A percentile compares a stretch with the other conserved stretches of the same genome.
Conservation (phyloP, 2,329 filamentous ascomycete genomes). For the Periglandula ipomoeae region DNA sequence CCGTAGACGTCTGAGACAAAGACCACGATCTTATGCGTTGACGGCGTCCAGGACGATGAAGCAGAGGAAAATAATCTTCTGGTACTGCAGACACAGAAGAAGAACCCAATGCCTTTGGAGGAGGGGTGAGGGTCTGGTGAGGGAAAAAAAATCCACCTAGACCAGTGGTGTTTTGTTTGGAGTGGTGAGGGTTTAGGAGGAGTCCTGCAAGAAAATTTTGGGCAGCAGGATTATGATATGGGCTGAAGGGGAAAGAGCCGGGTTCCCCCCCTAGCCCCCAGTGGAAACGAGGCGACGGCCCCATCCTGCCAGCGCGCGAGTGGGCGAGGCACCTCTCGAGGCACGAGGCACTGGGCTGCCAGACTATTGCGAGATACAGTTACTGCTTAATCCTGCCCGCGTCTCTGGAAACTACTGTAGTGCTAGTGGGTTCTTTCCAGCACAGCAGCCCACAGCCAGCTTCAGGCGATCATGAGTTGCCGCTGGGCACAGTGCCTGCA, state of each 20-base stretch:
- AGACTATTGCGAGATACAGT: no score
- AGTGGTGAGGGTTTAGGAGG: slow-evolving; percentile 28
- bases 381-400: no score
- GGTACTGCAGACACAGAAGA: slow-evolving; percentile 23
- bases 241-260: slow-evolving; percentile 21
- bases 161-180: slow-evolving; percentile 20
- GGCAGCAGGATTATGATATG: slow-evolving; percentile 27
- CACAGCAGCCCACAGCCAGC: no score
- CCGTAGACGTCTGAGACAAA: slow-evolving; percentile 22
- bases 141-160: slow-evolving; percentile 24
- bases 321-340: no score
- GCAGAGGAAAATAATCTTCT: slow-evolving; percentile 20
- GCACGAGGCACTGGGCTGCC: no score
- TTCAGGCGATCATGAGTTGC: no score
- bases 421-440: no score
- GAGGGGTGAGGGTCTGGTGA: slow-evolving; percentile 23
- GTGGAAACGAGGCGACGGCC: slow-evolving; percentile 1
- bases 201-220: slow-evolving; percentile 27
- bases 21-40: slow-evolving; percentile 22
- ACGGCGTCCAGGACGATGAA: slow-evolving; percentile 16
- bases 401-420: no score
- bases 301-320: background rate
- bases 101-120: slow-evolving; percentile 22
- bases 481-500: no score
- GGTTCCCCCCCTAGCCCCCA: background rate